These are phyloP conservation scores for Thinopyrum elongatum DNA, from an alignment of 176 grass and related monocot species.

Conservation along the genomic window DNA sequence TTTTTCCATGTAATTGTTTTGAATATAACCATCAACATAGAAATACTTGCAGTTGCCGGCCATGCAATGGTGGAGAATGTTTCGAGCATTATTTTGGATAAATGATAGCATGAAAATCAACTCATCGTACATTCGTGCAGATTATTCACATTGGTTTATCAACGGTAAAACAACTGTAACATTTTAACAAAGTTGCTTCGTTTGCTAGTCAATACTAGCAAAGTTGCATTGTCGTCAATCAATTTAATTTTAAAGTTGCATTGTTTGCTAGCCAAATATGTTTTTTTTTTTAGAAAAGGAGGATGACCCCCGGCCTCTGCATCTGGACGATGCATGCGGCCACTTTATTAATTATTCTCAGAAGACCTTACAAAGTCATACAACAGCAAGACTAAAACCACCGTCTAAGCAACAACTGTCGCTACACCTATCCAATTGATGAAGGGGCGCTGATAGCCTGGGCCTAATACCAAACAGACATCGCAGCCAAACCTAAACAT, in stretches of 20 bases:
- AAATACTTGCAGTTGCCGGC: background rate
- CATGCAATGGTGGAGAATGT: background rate
- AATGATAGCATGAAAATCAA: background rate
- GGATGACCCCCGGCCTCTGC: too few relatives aligned
- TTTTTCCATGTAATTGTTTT: background rate
- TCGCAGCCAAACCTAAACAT: too few relatives aligned
- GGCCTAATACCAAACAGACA: too few relatives aligned
- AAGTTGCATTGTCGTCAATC: background rate
- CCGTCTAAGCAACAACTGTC: too few relatives aligned
- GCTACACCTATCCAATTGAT: too few relatives aligned
- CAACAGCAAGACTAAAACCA: too few relatives aligned
- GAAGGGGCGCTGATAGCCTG: too few relatives aligned
- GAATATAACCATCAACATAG: background rate
- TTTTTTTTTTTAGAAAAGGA: too few relatives aligned
- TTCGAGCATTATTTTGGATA: background rate
- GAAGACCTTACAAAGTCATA: too few relatives aligned
- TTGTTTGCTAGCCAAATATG: background rate
- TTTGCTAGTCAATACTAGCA: background rate
- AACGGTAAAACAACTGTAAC: background rate
- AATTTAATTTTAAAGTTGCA: background rate
- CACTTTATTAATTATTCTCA: too few relatives aligned
- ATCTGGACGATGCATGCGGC: too few relatives aligned
- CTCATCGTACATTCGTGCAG: background rate
- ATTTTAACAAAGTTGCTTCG: background rate
- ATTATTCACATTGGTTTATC: conserved; percentile 10